These are phyloP conservation scores for Yarrowia sp. DNA, from an alignment of 805 yeast species.

Conservation along the genomic window DNA sequence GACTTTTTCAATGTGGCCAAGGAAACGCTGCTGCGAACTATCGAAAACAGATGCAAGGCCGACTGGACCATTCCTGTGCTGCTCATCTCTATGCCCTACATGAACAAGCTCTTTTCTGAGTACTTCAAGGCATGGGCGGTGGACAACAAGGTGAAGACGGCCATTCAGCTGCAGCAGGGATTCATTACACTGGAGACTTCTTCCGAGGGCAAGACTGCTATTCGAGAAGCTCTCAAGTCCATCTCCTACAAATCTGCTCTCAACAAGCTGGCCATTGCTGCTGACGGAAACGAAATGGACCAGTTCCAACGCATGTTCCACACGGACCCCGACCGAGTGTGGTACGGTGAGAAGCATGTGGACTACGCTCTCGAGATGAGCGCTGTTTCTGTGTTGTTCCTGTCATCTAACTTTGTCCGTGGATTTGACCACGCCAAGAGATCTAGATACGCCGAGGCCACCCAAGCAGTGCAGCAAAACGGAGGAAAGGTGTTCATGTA, in stretches of 20 bases:
- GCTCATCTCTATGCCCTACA: conserved; percentile 23
- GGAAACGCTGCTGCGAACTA: conserved; percentile 15
- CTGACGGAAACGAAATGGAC: conserved; percentile 25
- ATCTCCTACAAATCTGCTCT: conserved; percentile 17
- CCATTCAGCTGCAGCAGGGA: conserved; percentile 9
- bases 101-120: conserved; percentile 27
- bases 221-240: conserved; percentile 27
- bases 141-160: conserved; percentile 11
- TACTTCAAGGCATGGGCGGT: conserved; percentile 25
- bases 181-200: conserved; percentile 19
- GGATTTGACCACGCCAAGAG: conserved; percentile 18
- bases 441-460: conserved; percentile 15
- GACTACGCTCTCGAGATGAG: conserved; percentile 21
- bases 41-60: conserved; percentile 16
- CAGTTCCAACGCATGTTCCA: conserved; percentile 26
- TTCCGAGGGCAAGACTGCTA: conserved; percentile 18
- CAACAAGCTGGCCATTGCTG: conserved; percentile 18
- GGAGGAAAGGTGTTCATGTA: conserved; percentile 26
- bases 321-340: conserved; percentile 22
- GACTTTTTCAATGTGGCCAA: conserved; percentile 21
- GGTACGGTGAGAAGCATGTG: conserved; percentile 25
- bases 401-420: conserved; percentile 18
- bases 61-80: conserved; percentile 23
- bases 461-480: conserved; percentile 18
- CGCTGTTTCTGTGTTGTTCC: conserved; percentile 9